phyloP scores from a whole-genome alignment of 768 basidiomycete species.

The Boletus coccyginus region DNA sequence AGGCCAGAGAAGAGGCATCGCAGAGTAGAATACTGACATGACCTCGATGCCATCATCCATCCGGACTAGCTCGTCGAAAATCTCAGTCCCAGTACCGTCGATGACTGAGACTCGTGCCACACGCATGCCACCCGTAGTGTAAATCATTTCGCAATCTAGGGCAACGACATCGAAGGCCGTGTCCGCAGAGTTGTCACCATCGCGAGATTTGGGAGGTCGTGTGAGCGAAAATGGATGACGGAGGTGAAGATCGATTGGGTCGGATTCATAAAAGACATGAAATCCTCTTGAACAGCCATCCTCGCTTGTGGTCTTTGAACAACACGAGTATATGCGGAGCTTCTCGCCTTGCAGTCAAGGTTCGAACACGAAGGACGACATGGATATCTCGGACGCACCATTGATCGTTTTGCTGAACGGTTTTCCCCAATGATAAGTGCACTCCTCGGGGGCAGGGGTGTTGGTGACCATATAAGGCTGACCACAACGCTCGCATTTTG shows the following conservation, averaged over 20 bases:
- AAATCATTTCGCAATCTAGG: slow-evolving; percentile 96
- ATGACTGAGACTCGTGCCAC: slow-evolving; percentile 90
- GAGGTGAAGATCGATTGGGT: slow-evolving; percentile 61
- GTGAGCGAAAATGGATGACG: slow-evolving; percentile 70
- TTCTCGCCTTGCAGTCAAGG: slow-evolving; percentile 53
- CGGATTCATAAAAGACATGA: slow-evolving; percentile 88
- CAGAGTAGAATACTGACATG: slow-evolving; percentile 48
- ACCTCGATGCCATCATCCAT: slow-evolving; percentile 81
- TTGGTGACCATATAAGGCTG: slow-evolving; percentile 67
- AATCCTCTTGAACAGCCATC: slow-evolving; percentile 74
- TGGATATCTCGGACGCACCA: slow-evolving; percentile 43
- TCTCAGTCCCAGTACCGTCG: slow-evolving; percentile 64
- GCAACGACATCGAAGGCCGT: slow-evolving; percentile 74
- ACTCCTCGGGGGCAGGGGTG: slow-evolving; percentile 56
- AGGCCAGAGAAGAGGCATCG: background rate
- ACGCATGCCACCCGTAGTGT: slow-evolving; percentile 89
- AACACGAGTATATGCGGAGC: slow-evolving; percentile 73
- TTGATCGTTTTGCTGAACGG: slow-evolving; percentile 57
- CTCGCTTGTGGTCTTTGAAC: slow-evolving; percentile 56
- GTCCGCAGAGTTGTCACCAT: slow-evolving; percentile 17
- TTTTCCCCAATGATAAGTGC: slow-evolving; percentile 83
- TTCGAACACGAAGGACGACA: background rate
- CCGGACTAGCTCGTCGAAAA: slow-evolving; percentile 80
- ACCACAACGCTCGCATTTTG: slow-evolving; percentile 78
- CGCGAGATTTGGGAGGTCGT: slow-evolving; percentile 15